These are phyloP conservation scores for Deuterostichococcus epilithicus DNA, from an alignment of 139 green algal genomes.

Conservation along the genomic window DNA sequence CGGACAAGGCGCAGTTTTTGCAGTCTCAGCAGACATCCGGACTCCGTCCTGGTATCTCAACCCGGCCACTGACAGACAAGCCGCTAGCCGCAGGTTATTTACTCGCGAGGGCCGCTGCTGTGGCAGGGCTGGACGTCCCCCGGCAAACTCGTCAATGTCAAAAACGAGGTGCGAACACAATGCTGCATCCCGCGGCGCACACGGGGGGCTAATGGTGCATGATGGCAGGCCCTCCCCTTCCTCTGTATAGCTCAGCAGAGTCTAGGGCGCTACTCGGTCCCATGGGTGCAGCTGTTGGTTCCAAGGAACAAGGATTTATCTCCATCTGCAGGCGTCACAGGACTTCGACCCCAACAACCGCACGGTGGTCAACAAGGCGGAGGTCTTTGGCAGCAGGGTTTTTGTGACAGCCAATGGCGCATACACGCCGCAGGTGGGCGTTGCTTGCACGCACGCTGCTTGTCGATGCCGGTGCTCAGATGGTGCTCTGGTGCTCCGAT, in stretches of 20 bases:
- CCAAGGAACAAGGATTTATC: neutral
- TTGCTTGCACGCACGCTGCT: neutral
- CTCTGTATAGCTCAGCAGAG: neutral
- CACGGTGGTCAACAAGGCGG: neutral
- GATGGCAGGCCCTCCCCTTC: neutral
- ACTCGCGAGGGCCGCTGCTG: neutral
- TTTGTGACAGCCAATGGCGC: slow-evolving; percentile 1
- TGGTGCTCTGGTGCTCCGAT: too few species aligned
- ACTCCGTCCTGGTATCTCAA: neutral
- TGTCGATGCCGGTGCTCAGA: neutral
- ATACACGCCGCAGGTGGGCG: neutral
- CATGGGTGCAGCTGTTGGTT: neutral
- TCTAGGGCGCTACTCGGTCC: neutral
- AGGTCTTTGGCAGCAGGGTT: neutral
- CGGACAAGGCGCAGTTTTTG: neutral
- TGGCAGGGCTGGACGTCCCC: neutral
- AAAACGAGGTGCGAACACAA: neutral
- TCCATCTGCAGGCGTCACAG: neutral
- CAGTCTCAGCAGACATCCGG: neutral
- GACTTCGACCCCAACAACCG: neutral
- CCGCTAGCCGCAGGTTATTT: neutral
- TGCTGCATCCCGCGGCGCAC: neutral
- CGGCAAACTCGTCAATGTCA: neutral
- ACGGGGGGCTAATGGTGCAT: neutral
- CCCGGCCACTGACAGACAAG: too few species aligned